Conservation (phyloP, 495 filamentous ascomycete genomes). For the Elaphomyces granulatus region DNA sequence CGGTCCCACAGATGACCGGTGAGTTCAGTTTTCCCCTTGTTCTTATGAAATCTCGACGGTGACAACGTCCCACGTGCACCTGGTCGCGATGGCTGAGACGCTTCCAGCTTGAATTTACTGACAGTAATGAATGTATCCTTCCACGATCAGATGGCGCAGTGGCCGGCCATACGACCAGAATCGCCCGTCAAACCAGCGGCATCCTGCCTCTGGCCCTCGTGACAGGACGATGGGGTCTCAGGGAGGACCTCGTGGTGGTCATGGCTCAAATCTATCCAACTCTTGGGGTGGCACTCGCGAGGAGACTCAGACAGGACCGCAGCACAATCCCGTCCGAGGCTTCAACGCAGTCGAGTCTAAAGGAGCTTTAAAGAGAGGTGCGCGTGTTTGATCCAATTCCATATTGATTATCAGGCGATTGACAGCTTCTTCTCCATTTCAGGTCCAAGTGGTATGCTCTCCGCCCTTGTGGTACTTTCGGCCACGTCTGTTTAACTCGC, state of each 20-base stretch:
- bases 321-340: slow-evolving; percentile 30
- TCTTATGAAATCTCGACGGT: neutral
- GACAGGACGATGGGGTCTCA: slow-evolving; percentile 21
- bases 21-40: slow-evolving; percentile 4
- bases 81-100: too few species aligned
- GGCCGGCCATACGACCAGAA: slow-evolving; percentile 22
- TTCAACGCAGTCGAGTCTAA: slow-evolving; percentile 37
- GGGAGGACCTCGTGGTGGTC: slow-evolving; percentile 19
- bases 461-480: too few species aligned
- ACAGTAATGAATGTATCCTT: too few species aligned
- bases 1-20: slow-evolving; percentile 26
- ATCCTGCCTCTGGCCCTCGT: slow-evolving; percentile 12
- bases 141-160: slow-evolving; percentile 33
- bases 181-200: slow-evolving; percentile 28
- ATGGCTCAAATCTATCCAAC: slow-evolving; percentile 6
- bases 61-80: too few species aligned
- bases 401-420: too few species aligned
- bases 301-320: slow-evolving; percentile 10
- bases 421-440: too few species aligned
- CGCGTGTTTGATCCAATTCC: slow-evolving; percentile 1
- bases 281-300: slow-evolving; percentile 19
- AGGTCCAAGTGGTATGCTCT: too few species aligned
- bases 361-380: slow-evolving; percentile 28
- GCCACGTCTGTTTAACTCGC: neutral
- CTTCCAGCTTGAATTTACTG: too few species aligned